Conservation (phyloP, 2,329 filamentous ascomycete genomes). For the Ilyonectria mors-panacis region DNA sequence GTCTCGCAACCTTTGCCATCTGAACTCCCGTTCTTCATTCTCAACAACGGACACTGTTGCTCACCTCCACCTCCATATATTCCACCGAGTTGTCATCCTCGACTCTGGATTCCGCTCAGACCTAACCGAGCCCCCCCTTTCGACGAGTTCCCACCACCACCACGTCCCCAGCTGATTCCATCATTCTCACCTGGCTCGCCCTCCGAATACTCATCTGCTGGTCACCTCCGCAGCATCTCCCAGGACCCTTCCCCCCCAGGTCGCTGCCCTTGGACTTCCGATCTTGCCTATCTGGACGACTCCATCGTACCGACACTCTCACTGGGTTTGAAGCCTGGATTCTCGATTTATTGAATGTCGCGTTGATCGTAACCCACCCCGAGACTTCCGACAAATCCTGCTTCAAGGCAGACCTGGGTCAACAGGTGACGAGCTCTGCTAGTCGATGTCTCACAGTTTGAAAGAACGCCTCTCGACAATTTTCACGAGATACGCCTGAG, state of each 20-base stretch:
- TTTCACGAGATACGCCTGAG: conserved; percentile 8
- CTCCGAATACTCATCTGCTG: neutral
- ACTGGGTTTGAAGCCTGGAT: neutral
- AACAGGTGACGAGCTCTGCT: conserved; percentile 20
- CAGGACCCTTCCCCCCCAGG: neutral
- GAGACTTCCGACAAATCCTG: conserved; percentile 26
- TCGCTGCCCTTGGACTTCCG: neutral
- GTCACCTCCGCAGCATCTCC: neutral
- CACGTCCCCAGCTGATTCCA: neutral
- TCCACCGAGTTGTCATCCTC: conserved; percentile 1
- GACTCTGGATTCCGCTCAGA: conserved; percentile 2
- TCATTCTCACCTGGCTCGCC: neutral
- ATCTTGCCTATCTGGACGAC: neutral
- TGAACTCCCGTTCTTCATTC: conserved; percentile 37
- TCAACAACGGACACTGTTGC: conserved; percentile 36
- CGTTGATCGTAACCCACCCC: conserved; percentile 10
- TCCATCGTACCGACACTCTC: neutral
- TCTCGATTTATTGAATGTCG: conserved; percentile 8
- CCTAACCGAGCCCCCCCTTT: neutral
- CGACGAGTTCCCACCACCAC: neutral
- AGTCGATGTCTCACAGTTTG: conserved; percentile 25
- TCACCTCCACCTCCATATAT: conserved; percentile 20
- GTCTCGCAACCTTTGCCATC: conserved; percentile 44
- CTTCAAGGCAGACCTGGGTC: neutral
- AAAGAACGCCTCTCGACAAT: conserved; percentile 4